Evolutionary conservation across 805 yeast genomes (phyloP).

Genomic region (Yamadazyma sp.): DNA sequence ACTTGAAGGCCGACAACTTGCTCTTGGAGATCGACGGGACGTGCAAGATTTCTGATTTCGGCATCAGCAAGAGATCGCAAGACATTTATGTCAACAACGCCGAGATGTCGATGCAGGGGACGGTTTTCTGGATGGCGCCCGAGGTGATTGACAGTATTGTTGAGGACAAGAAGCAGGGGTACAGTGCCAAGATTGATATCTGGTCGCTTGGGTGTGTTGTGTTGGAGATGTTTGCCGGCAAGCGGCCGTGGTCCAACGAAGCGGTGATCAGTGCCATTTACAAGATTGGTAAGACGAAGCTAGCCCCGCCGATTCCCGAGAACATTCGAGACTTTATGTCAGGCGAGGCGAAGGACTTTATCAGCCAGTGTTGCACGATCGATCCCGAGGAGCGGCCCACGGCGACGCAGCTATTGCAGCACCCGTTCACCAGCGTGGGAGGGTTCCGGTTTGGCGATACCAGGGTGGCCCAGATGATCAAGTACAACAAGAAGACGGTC

Average conservation of each 20-base stretch:
- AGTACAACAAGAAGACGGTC: conserved; percentile 27
- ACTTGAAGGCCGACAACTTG: conserved; percentile 90
- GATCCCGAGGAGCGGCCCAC: conserved; percentile 90
- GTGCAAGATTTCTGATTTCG: conserved; percentile 94
- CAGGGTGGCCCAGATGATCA: conserved; percentile 54
- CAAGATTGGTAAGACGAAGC: conserved; percentile 78
- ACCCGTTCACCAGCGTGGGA: conserved; percentile 49
- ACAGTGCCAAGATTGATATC: conserved; percentile 95
- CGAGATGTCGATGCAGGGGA: conserved; percentile 98
- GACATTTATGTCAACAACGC: conserved; percentile 89
- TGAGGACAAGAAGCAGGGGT: conserved; percentile 77
- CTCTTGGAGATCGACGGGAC: conserved; percentile 88
- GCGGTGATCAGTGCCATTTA: conserved; percentile 95
- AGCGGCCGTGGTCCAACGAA: conserved; percentile 95
- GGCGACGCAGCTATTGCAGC: conserved; percentile 59
- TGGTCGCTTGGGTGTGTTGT: conserved; percentile 99
- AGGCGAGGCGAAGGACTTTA: conserved; percentile 62
- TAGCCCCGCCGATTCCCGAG: conserved; percentile 96
- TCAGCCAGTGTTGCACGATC: conserved; percentile 68
- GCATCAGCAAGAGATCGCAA: conserved; percentile 75
- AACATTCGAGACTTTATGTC: conserved; percentile 70
- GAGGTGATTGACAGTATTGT: conserved; percentile 88
- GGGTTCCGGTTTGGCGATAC: conserved; percentile 55
- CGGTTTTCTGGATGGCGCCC: conserved; percentile 99
- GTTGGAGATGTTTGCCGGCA: conserved; percentile 95